These are phyloP conservation scores for Fusarium falciforme DNA, from an alignment of 2,329 filamentous ascomycete species.

Conservation along the genomic window DNA sequence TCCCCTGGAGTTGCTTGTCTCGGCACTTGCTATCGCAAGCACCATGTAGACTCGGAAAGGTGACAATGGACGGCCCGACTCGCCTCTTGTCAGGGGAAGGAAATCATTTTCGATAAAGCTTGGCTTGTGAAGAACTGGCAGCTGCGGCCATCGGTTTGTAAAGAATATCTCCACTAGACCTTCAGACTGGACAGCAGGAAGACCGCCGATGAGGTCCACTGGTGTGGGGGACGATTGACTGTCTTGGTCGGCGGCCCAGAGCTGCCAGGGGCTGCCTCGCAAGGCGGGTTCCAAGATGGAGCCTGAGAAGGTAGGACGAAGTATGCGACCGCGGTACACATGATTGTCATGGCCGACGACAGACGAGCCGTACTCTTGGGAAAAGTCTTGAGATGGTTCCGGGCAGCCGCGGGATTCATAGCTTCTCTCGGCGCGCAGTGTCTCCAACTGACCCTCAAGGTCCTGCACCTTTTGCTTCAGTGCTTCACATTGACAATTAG, in stretches of 20 bases:
- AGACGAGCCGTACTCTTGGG: not conserved
- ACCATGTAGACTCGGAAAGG: not conserved
- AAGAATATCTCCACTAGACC: not conserved
- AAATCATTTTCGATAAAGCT: not conserved
- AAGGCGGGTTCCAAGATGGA: not conserved
- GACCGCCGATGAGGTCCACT: not conserved
- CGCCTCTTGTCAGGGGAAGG: not conserved
- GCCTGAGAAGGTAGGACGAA: not conserved
- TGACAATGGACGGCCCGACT: not conserved
- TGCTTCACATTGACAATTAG: not conserved
- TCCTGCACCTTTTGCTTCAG: not conserved
- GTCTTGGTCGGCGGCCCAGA: not conserved
- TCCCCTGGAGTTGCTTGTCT: not conserved
- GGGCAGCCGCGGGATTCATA: too few relatives aligned
- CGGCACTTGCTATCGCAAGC: not conserved
- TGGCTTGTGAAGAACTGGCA: not conserved
- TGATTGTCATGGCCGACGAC: not conserved
- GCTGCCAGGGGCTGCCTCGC: not conserved
- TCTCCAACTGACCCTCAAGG: not conserved
- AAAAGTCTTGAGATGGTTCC: too few relatives aligned
- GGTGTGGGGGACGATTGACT: not conserved
- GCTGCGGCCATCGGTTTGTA: not conserved
- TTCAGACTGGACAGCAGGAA: not conserved
- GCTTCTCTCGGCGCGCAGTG: not conserved
- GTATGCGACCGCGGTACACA: not conserved